Conservation (phyloP, 768 basidiomycete genomes). For the Tricholoma hemisulphureum region DNA sequence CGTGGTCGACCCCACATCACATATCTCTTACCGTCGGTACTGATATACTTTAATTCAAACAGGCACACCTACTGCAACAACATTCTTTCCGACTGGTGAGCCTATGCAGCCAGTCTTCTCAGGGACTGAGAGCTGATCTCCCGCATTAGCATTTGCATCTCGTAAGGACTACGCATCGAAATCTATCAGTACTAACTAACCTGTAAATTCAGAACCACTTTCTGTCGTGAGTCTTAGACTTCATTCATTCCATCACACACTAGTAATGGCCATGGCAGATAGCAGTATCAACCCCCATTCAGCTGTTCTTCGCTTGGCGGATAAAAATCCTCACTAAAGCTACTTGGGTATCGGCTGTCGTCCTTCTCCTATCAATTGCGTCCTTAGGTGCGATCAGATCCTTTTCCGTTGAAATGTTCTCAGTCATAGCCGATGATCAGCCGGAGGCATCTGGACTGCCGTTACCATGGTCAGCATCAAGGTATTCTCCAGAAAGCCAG, state of each 20-base stretch:
- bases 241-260: too few relatives aligned
- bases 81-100: too few relatives aligned
- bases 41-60: too few relatives aligned
- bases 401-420: not conserved
- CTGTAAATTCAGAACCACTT: not conserved
- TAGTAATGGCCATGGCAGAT: constrained; percentile 22
- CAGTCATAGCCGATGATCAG: constrained; percentile 13
- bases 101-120: too few relatives aligned
- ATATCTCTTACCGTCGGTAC: not conserved
- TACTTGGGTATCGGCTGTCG: constrained; percentile 24
- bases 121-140: too few relatives aligned
- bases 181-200: too few relatives aligned
- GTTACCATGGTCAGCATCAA: too few relatives aligned
- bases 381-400: constrained; percentile 32
- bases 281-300: constrained; percentile 39
- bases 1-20: not conserved
- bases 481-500: too few relatives aligned
- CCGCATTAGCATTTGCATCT: too few relatives aligned
- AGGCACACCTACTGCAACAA: too few relatives aligned
- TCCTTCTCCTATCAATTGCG: constrained; percentile 26
- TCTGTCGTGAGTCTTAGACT: not conserved
- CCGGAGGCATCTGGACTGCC: constrained; percentile 34
- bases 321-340: constrained; percentile 33
- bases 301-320: constrained; percentile 42
- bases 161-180: too few relatives aligned